Evolutionary conservation across 2,329 filamentous ascomycete genomes (phyloP).

Genomic region (Hymenoscyphus fructigenus): DNA sequence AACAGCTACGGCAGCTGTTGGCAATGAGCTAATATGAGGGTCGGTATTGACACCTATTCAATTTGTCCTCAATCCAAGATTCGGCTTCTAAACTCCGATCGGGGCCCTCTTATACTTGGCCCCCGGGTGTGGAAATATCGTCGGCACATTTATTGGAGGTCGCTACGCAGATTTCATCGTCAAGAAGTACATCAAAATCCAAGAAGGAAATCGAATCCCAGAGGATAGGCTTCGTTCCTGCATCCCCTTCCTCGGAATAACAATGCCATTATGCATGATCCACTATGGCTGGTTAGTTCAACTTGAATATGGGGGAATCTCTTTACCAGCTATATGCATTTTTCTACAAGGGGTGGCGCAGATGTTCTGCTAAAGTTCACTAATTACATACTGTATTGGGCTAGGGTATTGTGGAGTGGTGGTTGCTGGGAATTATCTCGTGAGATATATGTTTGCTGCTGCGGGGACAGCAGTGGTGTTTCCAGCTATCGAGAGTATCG

Average conservation of each 20-base stretch:
- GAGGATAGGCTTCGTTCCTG: constrained; percentile 66
- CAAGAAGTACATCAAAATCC: constrained; percentile 60
- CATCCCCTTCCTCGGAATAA: constrained; percentile 54
- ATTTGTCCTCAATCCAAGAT: constrained; percentile 72
- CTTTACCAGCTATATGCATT: constrained; percentile 67
- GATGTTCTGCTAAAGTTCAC: constrained; percentile 70
- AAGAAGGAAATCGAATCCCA: constrained; percentile 56
- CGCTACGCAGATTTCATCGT: constrained; percentile 68
- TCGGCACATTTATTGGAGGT: constrained; percentile 69
- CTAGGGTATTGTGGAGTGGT: constrained; percentile 68
- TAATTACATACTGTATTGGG: constrained; percentile 85
- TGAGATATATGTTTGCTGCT: constrained; percentile 74
- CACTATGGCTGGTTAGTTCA: constrained; percentile 65
- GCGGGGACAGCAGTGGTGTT: constrained; percentile 69
- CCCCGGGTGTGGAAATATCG: constrained; percentile 67
- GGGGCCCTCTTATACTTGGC: constrained; percentile 73
- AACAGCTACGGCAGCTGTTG: too few species aligned
- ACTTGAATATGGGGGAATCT: constrained; percentile 50
- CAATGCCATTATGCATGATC: constrained; percentile 63
- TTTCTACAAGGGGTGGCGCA: constrained; percentile 74
- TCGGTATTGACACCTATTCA: constrained; percentile 67
- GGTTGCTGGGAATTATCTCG: constrained; percentile 76
- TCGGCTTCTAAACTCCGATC: constrained; percentile 64
- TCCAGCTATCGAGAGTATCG: constrained; percentile 70
- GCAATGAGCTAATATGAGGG: too few species aligned